phyloP scores from a whole-genome alignment of 2,329 filamentous ascomycete species.

The Bipolaris gigantea region DNA sequence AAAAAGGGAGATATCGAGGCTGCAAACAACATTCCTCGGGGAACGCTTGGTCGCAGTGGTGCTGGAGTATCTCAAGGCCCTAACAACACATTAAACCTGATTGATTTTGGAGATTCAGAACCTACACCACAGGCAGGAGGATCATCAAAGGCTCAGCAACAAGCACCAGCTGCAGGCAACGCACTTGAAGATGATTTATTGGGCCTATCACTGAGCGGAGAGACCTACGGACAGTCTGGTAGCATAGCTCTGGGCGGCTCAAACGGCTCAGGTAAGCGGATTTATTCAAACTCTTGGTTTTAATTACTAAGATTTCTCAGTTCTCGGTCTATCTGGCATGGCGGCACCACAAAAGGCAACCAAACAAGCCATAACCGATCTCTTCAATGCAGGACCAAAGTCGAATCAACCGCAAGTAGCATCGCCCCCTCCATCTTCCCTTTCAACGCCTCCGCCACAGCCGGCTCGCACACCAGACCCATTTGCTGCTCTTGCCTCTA shows the following conservation, averaged over 20 bases:
- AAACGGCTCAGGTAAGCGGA: conserved; percentile 43
- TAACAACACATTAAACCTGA: conserved; percentile 82
- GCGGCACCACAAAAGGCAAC: conserved; percentile 47
- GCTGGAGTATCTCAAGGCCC: conserved; percentile 67
- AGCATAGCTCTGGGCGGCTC: conserved; percentile 76
- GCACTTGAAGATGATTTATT: conserved; percentile 88
- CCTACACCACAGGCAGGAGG: conserved; percentile 47
- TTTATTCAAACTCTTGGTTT: no score
- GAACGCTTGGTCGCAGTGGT: conserved; percentile 69
- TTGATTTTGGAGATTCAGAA: conserved; percentile 78
- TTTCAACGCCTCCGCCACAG: conserved; percentile 41
- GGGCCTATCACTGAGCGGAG: conserved; percentile 75
- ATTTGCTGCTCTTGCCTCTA: conserved; percentile 61
- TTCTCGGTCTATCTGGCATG: conserved; percentile 40
- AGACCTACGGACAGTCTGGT: conserved; percentile 71
- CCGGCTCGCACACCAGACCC: conserved; percentile 53
- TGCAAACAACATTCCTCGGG: conserved; percentile 80
- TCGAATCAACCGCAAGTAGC: conserved; percentile 43
- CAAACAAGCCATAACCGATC: conserved; percentile 58
- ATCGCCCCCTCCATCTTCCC: conserved; percentile 51
- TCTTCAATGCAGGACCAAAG: conserved; percentile 57
- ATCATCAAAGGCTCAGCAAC: conserved; percentile 46
- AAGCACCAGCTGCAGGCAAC: conserved; percentile 56
- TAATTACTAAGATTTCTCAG: conserved; percentile 22
- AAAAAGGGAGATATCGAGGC: conserved; percentile 91